These are phyloP conservation scores for Colletotrichum paranaense DNA, from an alignment of 2,329 filamentous ascomycete genomes.

Conservation along the genomic window DNA sequence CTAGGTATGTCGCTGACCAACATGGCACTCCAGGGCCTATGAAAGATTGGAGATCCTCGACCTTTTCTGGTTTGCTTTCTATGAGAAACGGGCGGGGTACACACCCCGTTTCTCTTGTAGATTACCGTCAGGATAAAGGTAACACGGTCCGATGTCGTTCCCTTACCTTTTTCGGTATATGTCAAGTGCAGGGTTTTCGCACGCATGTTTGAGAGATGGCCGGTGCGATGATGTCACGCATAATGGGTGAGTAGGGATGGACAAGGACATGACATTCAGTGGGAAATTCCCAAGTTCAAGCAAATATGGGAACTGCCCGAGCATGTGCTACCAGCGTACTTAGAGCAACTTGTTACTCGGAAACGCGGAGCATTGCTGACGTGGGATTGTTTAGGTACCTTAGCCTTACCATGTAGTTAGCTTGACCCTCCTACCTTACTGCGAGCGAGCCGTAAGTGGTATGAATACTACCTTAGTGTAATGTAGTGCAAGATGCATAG, in stretches of 20 bases:
- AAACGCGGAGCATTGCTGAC: background rate
- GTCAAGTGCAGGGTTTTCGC: background rate
- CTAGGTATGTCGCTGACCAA: background rate
- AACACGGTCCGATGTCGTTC: background rate
- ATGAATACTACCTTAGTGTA: too few relatives aligned
- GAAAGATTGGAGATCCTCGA: background rate
- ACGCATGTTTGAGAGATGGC: background rate
- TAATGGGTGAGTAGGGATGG: background rate
- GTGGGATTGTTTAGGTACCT: background rate
- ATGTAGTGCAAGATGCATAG: too few relatives aligned
- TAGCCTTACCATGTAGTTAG: background rate
- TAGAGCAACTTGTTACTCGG: background rate
- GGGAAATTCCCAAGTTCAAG: background rate
- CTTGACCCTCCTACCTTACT: background rate
- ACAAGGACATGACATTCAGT: background rate
- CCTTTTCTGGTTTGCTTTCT: background rate
- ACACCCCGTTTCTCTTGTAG: background rate
- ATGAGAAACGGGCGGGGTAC: conserved; percentile 24
- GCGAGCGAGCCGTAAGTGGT: too few relatives aligned
- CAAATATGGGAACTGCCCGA: background rate
- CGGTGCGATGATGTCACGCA: conserved; percentile 18
- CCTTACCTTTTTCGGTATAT: background rate
- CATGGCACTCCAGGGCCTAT: background rate
- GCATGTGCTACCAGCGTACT: background rate
- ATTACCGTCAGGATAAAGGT: background rate